phyloP scores from a whole-genome alignment of 1,284 basidiomycete species.

The Porodaedalea pini region DNA sequence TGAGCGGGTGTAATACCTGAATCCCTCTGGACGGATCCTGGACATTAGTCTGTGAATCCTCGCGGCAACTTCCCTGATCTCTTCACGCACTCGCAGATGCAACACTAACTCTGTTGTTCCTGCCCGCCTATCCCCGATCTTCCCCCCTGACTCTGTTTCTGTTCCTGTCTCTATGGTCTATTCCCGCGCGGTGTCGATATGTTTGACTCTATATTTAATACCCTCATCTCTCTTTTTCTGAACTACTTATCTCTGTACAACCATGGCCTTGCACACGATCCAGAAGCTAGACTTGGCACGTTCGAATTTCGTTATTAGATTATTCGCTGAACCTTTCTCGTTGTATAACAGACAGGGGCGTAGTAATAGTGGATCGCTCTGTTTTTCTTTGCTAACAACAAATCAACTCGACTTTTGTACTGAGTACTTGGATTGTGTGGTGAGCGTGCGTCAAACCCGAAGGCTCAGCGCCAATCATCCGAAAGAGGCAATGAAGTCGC shows the following conservation, averaged over 20 bases:
- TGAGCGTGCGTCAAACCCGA: no score
- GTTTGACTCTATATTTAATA: slow-evolving; percentile 17
- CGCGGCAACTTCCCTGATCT: slow-evolving; percentile 12
- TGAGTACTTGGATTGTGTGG: no score
- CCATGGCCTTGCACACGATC: slow-evolving; percentile 4
- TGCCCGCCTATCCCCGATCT: not conserved
- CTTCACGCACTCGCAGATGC: slow-evolving; percentile 25
- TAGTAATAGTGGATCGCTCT: no score
- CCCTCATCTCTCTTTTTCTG: not conserved
- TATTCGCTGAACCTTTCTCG: not conserved
- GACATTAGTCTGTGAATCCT: not conserved
- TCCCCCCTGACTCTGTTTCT: not conserved
- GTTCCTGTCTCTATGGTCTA: not conserved
- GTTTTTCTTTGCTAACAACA: no score
- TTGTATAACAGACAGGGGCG: slow-evolving; percentile 4
- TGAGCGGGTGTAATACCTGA: not conserved
- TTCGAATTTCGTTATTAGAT: slow-evolving; percentile 31
- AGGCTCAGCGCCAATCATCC: not conserved
- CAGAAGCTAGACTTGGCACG: slow-evolving; percentile 8
- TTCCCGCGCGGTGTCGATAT: slow-evolving; percentile 2
- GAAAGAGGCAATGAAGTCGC: not conserved
- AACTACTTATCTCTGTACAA: slow-evolving; percentile 5
- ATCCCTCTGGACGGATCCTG: not conserved
- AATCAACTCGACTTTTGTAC: no score
- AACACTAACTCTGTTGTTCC: not conserved